Evolutionary conservation across 2,329 filamentous ascomycete species (phyloP).

Genomic region (Pestalotiopsis sp.): DNA sequence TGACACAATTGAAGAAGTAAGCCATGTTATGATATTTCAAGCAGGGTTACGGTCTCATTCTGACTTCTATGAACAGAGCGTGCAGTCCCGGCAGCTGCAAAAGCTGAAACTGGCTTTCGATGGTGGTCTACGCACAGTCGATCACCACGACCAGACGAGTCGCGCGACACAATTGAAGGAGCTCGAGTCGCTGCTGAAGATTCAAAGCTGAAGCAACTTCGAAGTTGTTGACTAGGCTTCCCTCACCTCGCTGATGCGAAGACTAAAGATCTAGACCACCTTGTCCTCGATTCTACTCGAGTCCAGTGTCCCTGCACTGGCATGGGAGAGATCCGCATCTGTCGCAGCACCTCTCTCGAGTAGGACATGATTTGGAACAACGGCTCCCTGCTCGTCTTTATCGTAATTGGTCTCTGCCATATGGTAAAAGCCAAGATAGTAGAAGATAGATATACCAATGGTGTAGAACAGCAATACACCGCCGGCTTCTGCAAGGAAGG

Average conservation of each 20-base stretch:
- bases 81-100: not conserved
- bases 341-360: constrained; percentile 14
- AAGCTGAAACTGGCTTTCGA: not conserved
- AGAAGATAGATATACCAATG: constrained; percentile 9
- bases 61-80: not conserved
- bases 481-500: constrained; percentile 19
- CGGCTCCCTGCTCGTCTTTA: constrained; percentile 25
- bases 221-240: not conserved
- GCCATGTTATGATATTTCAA: not conserved
- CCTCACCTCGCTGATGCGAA: not conserved
- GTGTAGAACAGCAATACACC: constrained; percentile 1
- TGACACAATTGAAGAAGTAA: not conserved
- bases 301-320: not conserved
- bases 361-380: constrained; percentile 30
- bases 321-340: not conserved
- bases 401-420: constrained; percentile 30
- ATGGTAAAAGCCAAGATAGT: constrained; percentile 23
- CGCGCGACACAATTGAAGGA: not conserved
- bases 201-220: not conserved
- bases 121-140: not conserved
- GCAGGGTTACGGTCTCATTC: not conserved
- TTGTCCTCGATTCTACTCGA: not conserved
- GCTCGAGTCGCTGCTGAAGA: not conserved
- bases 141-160: not conserved
- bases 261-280: not conserved